Percentiles rank a stretch among this genome's conserved stretches.
These are phyloP conservation scores for Penicillium fuscoglaucum DNA, from an alignment of 2,329 filamentous ascomycete genomes.

Conservation along the genomic window DNA sequence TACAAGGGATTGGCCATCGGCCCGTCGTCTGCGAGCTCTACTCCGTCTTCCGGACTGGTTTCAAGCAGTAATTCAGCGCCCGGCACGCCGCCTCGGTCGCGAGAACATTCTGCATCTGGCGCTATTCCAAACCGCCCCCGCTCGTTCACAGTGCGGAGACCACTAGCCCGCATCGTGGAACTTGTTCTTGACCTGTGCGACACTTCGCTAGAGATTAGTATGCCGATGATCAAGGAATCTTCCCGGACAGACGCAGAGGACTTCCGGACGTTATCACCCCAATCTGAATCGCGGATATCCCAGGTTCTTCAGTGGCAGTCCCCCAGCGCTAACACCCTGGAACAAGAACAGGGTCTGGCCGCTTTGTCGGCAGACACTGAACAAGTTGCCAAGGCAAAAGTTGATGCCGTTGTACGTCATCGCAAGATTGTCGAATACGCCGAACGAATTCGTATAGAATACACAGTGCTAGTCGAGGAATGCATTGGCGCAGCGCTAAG, in stretches of 20 bases:
- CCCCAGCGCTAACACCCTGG: slow-evolving; percentile 82
- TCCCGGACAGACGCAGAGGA: slow-evolving; percentile 66
- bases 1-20: slow-evolving; percentile 89
- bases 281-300: slow-evolving; percentile 90
- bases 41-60: slow-evolving; percentile 69
- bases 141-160: slow-evolving; percentile 88
- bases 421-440: slow-evolving; percentile 93
- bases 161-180: slow-evolving; percentile 90
- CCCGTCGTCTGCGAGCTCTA: slow-evolving; percentile 64
- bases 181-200: slow-evolving; percentile 93
- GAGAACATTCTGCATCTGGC: slow-evolving; percentile 65
- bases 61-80: slow-evolving; percentile 71
- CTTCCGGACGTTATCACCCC: slow-evolving; percentile 88
- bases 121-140: slow-evolving; percentile 77
- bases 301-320: slow-evolving; percentile 97
- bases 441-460: slow-evolving; percentile 91
- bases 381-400: slow-evolving; percentile 78
- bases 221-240: slow-evolving; percentile 82
- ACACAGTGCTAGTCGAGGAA: slow-evolving; percentile 87
- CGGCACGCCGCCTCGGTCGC: slow-evolving; percentile 64
- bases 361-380: slow-evolving; percentile 89
- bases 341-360: slow-evolving; percentile 88
- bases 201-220: slow-evolving; percentile 91
- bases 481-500: slow-evolving; percentile 90
- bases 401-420: slow-evolving; percentile 89